Conservation (phyloP, 805 yeast genomes). For the Myxozyma sirexii region DNA sequence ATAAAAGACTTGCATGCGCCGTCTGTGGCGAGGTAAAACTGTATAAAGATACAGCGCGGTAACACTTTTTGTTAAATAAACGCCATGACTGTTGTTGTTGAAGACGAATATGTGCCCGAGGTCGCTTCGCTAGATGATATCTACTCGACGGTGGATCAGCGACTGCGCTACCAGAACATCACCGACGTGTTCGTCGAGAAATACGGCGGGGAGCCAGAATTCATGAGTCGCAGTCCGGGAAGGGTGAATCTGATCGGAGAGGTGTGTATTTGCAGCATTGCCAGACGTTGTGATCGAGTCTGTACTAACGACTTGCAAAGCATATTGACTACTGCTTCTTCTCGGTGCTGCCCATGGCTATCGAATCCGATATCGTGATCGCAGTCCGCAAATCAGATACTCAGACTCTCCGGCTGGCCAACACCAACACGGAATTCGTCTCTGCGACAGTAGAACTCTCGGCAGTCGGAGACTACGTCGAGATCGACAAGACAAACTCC, state of each 20-base stretch:
- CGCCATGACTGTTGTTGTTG: not conserved
- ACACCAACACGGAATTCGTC: slow-evolving; percentile 41
- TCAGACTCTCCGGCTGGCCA: slow-evolving; percentile 43
- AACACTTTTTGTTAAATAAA: too few relatives aligned
- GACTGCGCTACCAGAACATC: slow-evolving; percentile 9
- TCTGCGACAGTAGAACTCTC: slow-evolving; percentile 22
- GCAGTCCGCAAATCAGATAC: slow-evolving; percentile 46
- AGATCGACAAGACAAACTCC: slow-evolving; percentile 53
- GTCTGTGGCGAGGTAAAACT: not conserved
- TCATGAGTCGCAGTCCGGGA: slow-evolving; percentile 70
- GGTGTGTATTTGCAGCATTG: slow-evolving; percentile 4
- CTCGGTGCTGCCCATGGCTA: slow-evolving; percentile 73
- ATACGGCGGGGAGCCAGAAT: slow-evolving; percentile 30
- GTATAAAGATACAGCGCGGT: not conserved
- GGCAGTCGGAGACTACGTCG: slow-evolving; percentile 38
- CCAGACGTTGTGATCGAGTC: too few relatives aligned
- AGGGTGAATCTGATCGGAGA: slow-evolving; percentile 76
- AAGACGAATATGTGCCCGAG: slow-evolving; percentile 13
- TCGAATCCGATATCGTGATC: slow-evolving; percentile 63
- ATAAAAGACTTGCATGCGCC: too few relatives aligned
- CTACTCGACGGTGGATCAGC: slow-evolving; percentile 15
- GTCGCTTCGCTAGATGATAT: slow-evolving; percentile 9
- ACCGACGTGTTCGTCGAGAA: slow-evolving; percentile 3
- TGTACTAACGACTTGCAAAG: slow-evolving; percentile 2
- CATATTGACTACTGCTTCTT: slow-evolving; percentile 72